These are phyloP conservation scores for Puya raimondii DNA, from an alignment of 176 grass and related monocot species.

Conservation along the genomic window DNA sequence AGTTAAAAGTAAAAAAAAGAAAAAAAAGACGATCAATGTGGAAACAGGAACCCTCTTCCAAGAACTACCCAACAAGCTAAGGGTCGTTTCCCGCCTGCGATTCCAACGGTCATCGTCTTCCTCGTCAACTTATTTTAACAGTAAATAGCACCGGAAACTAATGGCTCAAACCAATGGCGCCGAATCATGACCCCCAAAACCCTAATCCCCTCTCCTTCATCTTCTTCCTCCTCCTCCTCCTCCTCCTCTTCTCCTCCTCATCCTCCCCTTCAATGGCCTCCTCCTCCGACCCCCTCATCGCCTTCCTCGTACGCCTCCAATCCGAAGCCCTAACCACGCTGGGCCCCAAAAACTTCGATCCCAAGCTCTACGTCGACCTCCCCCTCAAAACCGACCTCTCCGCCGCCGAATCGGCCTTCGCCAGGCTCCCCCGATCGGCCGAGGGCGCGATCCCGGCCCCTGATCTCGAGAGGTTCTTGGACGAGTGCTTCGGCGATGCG, in stretches of 20 bases:
- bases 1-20: too few relatives aligned
- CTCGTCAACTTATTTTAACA: too few relatives aligned
- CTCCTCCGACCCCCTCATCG: constrained; percentile 29
- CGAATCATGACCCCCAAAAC: neutral
- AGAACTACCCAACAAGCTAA: too few relatives aligned
- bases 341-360: constrained; percentile 55
- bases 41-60: too few relatives aligned
- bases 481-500: constrained; percentile 32
- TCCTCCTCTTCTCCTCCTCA: neutral
- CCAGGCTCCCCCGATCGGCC: constrained; percentile 11
- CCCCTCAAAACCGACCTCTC: constrained; percentile 41
- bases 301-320: constrained; percentile 73
- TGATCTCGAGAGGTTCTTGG: constrained; percentile 34
- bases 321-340: constrained; percentile 39
- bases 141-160: too few relatives aligned
- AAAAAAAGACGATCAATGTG: too few relatives aligned
- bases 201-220: neutral
- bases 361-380: constrained; percentile 85
- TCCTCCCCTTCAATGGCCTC: neutral
- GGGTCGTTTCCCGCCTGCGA: too few relatives aligned
- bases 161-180: too few relatives aligned
- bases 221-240: neutral
- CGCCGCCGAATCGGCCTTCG: constrained; percentile 34
- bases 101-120: too few relatives aligned
- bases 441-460: constrained; percentile 15